Evolutionary conservation across 202 grass and related monocot genomes (phyloP).

Genomic region (Saccharum hybrid): DNA sequence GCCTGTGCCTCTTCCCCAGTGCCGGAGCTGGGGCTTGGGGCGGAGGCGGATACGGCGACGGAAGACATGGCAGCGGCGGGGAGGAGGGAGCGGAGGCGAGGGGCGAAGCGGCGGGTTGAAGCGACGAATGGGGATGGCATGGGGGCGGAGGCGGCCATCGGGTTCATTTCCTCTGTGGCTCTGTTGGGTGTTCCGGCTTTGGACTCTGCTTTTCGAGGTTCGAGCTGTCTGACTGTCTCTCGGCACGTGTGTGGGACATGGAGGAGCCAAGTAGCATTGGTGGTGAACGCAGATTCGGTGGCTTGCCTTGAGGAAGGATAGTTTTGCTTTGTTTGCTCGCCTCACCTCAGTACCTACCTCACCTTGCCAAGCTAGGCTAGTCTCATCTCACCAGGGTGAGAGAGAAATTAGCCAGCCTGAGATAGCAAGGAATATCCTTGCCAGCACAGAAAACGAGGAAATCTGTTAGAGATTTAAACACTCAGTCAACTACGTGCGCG

Average conservation of each 20-base stretch:
- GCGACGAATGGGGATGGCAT: constrained; percentile 48
- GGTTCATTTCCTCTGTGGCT: constrained; percentile 16
- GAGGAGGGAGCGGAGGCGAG: constrained; percentile 47
- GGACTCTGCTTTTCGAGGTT: neutral
- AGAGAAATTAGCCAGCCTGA: too few species aligned
- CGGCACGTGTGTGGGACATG: constrained; percentile 9
- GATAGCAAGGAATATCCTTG: too few species aligned
- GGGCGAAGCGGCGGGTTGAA: constrained; percentile 47
- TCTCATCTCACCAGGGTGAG: too few species aligned
- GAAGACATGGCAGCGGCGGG: constrained; percentile 20
- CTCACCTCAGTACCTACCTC: too few species aligned
- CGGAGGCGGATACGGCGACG: constrained; percentile 2
- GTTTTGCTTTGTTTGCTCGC: too few species aligned
- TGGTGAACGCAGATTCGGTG: neutral
- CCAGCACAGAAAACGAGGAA: too few species aligned
- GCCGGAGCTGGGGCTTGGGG: constrained; percentile 1
- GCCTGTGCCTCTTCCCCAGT: constrained; percentile 23
- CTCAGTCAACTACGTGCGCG: too few species aligned
- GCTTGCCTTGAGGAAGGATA: too few species aligned
- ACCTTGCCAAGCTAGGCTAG: too few species aligned
- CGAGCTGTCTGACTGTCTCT: neutral
- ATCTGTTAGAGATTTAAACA: too few species aligned
- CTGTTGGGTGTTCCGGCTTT: neutral
- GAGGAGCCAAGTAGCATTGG: constrained; percentile 10
- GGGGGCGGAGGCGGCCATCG: constrained; percentile 39